A percentile compares a stretch with the other conserved stretches of the same genome.
phyloP scores from a whole-genome alignment of 306 rosid species.

The Hippophae rhamnoides region DNA sequence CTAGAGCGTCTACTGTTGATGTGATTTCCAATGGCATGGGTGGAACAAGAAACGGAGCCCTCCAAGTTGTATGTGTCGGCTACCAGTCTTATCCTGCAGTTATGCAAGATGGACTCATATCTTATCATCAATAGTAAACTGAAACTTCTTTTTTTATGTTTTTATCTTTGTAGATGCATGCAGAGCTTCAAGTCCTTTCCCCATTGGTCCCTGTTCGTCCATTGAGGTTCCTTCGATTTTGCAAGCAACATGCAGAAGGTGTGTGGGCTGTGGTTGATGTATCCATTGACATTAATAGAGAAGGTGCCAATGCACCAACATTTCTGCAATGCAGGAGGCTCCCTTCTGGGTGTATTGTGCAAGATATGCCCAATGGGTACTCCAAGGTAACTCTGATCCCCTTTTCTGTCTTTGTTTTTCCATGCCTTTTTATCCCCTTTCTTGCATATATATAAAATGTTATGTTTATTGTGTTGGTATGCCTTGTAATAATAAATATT shows the following conservation, averaged over 20 bases:
- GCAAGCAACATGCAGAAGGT: constrained; percentile 73
- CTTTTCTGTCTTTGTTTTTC: background rate
- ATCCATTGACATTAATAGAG: constrained; percentile 45
- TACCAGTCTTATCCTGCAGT: background rate
- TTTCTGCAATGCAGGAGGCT: constrained; percentile 49
- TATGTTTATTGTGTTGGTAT: background rate
- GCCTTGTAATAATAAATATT: background rate
- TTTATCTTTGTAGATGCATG: constrained; percentile 45
- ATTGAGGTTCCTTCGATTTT: constrained; percentile 57
- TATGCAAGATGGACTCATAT: background rate
- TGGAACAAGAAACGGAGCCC: constrained; percentile 57
- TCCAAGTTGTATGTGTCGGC: constrained; percentile 51
- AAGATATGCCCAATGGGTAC: constrained; percentile 59
- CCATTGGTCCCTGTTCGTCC: constrained; percentile 73
- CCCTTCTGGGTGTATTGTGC: constrained; percentile 83
- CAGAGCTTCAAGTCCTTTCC: constrained; percentile 75
- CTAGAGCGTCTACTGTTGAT: constrained; percentile 49
- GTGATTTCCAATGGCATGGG: constrained; percentile 39
- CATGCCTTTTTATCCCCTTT: background rate
- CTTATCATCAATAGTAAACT: no score
- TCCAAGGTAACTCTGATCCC: constrained; percentile 44
- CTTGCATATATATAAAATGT: background rate
- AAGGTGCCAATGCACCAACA: constrained; percentile 19
- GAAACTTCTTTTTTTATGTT: background rate
- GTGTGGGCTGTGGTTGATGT: constrained; percentile 83